Percentiles rank a stretch among this genome's conserved stretches.
Conservation (phyloP, 441 rosid genomes). For the Euphorbia celastroides region DNA sequence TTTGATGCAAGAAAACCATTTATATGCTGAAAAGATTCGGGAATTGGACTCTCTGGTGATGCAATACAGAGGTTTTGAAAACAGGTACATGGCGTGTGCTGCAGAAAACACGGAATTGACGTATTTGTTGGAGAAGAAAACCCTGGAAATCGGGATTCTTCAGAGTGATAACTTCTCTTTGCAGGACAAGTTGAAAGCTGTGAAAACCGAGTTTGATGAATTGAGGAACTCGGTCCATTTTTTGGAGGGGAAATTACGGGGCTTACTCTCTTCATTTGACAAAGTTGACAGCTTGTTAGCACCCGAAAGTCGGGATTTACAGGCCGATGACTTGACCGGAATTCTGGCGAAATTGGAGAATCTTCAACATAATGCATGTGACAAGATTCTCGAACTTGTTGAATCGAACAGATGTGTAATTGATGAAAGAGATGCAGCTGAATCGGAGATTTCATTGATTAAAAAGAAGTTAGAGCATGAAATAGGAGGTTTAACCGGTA, state of each 20-base stretch:
- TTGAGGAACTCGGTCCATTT: conserved; percentile 37
- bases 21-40: conserved; percentile 52
- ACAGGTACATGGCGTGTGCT: conserved; percentile 52
- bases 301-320: conserved; percentile 31
- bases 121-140: conserved; percentile 53
- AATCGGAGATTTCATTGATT: conserved; percentile 44
- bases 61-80: conserved; percentile 45
- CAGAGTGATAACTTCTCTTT: conserved; percentile 36
- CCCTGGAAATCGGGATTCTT: conserved; percentile 46
- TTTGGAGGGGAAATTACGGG: conserved; percentile 43
- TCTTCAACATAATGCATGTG: conserved; percentile 49
- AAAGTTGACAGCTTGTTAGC: conserved; percentile 34
- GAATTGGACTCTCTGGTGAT: conserved; percentile 56
- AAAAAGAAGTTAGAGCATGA: conserved; percentile 58
- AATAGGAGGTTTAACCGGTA: conserved; percentile 35
- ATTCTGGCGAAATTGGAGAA: conserved; percentile 43
- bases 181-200: conserved; percentile 49
- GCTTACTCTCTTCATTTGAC: conserved; percentile 34
- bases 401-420: conserved; percentile 51
- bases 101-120: conserved; percentile 60
- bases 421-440: conserved; percentile 47
- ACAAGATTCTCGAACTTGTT: conserved; percentile 41
- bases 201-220: conserved; percentile 40
- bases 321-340: conserved; percentile 38
- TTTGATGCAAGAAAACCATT: conserved; percentile 50